Evolutionary conservation across 2,329 filamentous ascomycete species (phyloP), one percentile per base, ranked within the genome.

Genomic region (Ophiobolus disseminans): DNA sequence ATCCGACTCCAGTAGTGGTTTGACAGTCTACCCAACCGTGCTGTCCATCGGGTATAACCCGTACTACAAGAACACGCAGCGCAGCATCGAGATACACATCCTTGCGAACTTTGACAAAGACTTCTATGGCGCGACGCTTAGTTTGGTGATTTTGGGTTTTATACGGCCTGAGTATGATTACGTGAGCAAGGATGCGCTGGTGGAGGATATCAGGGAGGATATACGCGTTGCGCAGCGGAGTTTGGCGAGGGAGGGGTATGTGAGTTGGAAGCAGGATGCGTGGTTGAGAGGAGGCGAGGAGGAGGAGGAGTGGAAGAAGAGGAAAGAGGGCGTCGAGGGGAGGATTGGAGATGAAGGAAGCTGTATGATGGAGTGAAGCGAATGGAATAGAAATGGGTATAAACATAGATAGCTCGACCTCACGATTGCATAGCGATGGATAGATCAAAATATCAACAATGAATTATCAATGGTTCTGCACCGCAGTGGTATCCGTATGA

Each of bases 91-190:
- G 80, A 91, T 96, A 47, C 91, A 96, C 76, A 83, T 99, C 45
- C 82, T 99, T 73, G 86, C 90, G 66, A 73, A 80, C 34, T 96
- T 97, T 71, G 73, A 76, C 2, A 77, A 80, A 30, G 91, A 97
- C 70, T 99, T 99, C 72, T 97, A 97, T 76, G 89, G 84, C 54
- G 83, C 82, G 4, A 83, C 85, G 59, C 88, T 97, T 79, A 86
- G 90, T 32, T 78, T 97, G 13, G 73, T 91, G 19, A 85, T 99
- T 40, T 73, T 93, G 53, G 94, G 92, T 22, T 97, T 90, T 73
- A 91, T 99, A 54, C 83, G 94, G 43, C 87, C 90, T 7, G 94
- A 97, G 76, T 86, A 83, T 69, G 90, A 97, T 77, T 99, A 99
- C 76, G 84, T 86, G 51, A 87, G 84, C 55, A 80, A 91, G 61